Evolutionary conservation across 768 basidiomycete genomes (phyloP).

Genomic region (Suillus subluteus): DNA sequence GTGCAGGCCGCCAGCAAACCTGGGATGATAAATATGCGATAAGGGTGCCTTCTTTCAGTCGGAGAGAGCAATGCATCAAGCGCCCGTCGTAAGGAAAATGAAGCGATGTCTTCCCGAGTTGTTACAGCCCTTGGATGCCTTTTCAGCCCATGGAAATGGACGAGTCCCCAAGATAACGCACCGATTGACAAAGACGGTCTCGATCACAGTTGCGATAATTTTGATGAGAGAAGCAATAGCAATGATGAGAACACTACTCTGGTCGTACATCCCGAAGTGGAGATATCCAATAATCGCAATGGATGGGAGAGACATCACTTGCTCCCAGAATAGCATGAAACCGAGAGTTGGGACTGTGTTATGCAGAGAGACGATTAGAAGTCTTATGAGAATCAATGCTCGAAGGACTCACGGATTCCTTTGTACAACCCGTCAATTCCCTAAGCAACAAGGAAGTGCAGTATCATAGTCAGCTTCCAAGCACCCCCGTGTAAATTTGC

Average conservation of each 20-base stretch:
- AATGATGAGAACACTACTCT: background rate
- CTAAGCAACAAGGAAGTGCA: background rate
- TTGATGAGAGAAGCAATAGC: background rate
- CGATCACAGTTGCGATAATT: background rate
- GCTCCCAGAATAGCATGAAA: conserved; percentile 3
- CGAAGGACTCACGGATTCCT: background rate
- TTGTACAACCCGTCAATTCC: background rate
- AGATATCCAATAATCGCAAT: conserved; percentile 4
- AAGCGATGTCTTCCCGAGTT: background rate
- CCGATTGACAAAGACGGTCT: conserved; percentile 5
- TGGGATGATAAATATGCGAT: conserved; percentile 1
- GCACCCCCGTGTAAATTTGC: background rate
- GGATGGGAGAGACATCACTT: background rate
- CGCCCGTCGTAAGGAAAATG: background rate
- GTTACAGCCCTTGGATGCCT: background rate
- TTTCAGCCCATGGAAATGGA: conserved; percentile 5
- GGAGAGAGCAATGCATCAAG: conserved; percentile 4
- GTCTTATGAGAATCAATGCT: background rate
- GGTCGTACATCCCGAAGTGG: conserved; percentile 1
- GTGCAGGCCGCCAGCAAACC: background rate
- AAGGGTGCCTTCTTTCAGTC: conserved; percentile 5
- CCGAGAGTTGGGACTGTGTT: conserved; percentile 11
- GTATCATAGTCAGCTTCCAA: background rate
- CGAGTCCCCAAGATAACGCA: background rate
- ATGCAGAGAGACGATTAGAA: background rate